phyloP scores from a whole-genome alignment of 768 basidiomycete species.

The Tremella yokohamensis region DNA sequence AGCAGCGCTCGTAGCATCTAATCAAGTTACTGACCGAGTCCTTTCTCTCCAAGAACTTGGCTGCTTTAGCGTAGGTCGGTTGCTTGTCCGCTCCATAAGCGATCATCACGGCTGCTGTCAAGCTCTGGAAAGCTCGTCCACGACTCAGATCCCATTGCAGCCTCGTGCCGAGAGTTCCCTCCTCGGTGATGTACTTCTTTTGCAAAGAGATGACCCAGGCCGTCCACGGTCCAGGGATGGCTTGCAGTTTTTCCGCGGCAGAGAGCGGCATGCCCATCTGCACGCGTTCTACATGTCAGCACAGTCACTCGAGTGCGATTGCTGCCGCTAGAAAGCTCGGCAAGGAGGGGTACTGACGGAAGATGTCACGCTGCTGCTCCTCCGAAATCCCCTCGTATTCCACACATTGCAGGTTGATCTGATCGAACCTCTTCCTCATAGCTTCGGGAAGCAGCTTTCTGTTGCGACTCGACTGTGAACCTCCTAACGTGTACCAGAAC shows the following conservation, averaged over 20 bases:
- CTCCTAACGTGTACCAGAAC: constrained; percentile 22
- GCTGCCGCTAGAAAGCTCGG: neutral
- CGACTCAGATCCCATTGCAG: constrained; percentile 66
- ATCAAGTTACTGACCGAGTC: constrained; percentile 23
- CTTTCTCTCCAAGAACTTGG: constrained; percentile 19
- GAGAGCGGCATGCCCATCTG: constrained; percentile 74
- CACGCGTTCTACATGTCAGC: constrained; percentile 56
- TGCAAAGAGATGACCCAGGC: constrained; percentile 65
- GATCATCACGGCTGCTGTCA: constrained; percentile 63
- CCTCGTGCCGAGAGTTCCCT: constrained; percentile 59
- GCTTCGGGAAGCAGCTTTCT: constrained; percentile 22
- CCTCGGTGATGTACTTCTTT: constrained; percentile 58
- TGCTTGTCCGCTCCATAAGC: constrained; percentile 7
- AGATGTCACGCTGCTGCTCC: constrained; percentile 67
- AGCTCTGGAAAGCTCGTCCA: constrained; percentile 71
- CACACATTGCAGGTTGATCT: constrained; percentile 51
- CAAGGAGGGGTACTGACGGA: constrained; percentile 30
- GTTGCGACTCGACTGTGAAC: neutral
- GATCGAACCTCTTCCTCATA: constrained; percentile 31
- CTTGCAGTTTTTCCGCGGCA: constrained; percentile 75
- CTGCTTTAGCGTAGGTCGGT: constrained; percentile 6
- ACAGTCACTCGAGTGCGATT: neutral
- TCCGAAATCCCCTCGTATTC: constrained; percentile 63
- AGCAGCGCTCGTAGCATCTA: neutral
- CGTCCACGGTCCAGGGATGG: constrained; percentile 68